Evolutionary conservation across 805 yeast species (phyloP).

Genomic region (Ogataea trehalophila): DNA sequence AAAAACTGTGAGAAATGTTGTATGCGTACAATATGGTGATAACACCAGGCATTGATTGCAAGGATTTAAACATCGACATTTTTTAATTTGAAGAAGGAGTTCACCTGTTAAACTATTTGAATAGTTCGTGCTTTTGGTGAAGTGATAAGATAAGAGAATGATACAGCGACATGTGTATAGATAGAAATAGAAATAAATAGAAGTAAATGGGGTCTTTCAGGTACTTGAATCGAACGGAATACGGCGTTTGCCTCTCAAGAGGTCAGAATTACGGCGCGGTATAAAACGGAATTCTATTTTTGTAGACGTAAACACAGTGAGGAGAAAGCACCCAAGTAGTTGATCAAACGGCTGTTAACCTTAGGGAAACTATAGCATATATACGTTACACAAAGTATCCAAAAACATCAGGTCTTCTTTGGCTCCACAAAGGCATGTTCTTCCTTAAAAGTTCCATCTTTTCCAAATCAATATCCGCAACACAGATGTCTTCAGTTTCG

Average conservation of each 20-base stretch:
- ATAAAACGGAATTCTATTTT: too few relatives aligned
- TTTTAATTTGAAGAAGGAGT: neutral
- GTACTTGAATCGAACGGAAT: too few relatives aligned
- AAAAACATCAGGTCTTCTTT: slow-evolving; percentile 61
- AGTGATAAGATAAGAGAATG: neutral
- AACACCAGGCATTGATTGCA: slow-evolving; percentile 41
- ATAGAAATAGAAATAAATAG: neutral
- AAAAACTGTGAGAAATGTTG: too few relatives aligned
- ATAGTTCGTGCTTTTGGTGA: neutral
- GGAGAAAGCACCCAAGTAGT: neutral
- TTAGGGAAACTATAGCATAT: neutral
- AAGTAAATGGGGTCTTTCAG: too few relatives aligned
- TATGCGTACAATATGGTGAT: slow-evolving; percentile 38
- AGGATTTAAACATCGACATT: slow-evolving; percentile 46
- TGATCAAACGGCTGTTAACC: neutral
- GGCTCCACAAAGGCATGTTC: slow-evolving; percentile 76
- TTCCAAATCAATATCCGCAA: slow-evolving; percentile 63
- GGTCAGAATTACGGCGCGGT: too few relatives aligned
- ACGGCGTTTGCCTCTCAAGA: too few relatives aligned
- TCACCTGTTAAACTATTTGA: too few relatives aligned
- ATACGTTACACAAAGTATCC: slow-evolving; percentile 32
- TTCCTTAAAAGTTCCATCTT: slow-evolving; percentile 46
- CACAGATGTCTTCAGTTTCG: slow-evolving; percentile 37
- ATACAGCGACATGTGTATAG: too few relatives aligned
- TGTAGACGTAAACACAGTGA: neutral